Percentiles rank a stretch among this genome's conserved stretches.
Conservation (phyloP, 192 early-diverging fungal species). For the Coemansia sp. region DNA sequence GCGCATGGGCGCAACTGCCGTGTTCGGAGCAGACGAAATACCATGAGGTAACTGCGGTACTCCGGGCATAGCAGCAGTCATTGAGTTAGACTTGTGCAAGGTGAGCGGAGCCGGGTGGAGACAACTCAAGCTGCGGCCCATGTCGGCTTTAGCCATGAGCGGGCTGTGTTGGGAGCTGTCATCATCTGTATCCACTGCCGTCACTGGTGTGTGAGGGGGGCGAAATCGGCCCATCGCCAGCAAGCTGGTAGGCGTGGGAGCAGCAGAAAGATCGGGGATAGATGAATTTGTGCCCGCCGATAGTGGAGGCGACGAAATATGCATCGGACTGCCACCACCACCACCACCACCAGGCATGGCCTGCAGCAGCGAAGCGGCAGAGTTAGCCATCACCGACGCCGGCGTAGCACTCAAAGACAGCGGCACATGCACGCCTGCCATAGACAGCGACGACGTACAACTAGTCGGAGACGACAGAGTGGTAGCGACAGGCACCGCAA, state of each 20-base stretch:
- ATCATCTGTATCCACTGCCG: not conserved
- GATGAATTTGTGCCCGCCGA: slow-evolving; percentile 8
- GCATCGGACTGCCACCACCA: not conserved
- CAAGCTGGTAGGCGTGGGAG: slow-evolving; percentile 1
- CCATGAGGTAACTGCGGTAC: not conserved
- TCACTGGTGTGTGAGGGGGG: slow-evolving; percentile 11
- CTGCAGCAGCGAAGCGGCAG: not conserved
- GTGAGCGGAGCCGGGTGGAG: not conserved
- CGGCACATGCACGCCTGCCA: not conserved
- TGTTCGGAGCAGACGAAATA: not conserved
- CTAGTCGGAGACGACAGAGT: not conserved
- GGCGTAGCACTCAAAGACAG: not conserved
- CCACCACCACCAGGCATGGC: not conserved
- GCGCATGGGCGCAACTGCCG: not conserved
- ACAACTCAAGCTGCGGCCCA: not conserved
- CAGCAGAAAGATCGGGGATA: not conserved
- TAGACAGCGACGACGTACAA: not conserved
- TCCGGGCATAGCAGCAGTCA: not conserved
- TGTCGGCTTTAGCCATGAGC: not conserved
- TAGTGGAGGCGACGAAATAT: slow-evolving; percentile 6
- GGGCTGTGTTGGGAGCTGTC: not conserved
- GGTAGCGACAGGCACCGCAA: not conserved
- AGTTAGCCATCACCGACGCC: not conserved
- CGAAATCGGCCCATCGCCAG: slow-evolving; percentile 6
- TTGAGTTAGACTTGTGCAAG: not conserved